Conservation (phyloP, 2,329 filamentous ascomycete species). For the Alternaria solani region DNA sequence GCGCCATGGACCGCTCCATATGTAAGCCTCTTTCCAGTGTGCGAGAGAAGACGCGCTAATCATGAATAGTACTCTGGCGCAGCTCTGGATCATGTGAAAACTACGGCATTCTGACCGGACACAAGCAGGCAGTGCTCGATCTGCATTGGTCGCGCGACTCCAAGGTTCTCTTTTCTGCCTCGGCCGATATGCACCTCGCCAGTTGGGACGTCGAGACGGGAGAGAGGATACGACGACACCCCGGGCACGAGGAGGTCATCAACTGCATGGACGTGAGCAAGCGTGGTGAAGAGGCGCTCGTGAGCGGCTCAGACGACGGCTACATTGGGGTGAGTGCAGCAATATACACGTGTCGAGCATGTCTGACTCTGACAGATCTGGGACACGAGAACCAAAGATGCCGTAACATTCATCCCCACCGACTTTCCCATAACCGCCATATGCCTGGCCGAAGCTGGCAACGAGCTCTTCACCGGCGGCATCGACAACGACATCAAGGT, state of each 20-base stretch:
- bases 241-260: constrained; percentile 95
- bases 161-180: constrained; percentile 87
- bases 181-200: constrained; percentile 89
- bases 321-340: constrained; percentile 70
- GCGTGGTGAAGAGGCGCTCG: constrained; percentile 86
- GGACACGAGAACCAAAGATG: constrained; percentile 92
- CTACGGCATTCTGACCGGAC: constrained; percentile 86
- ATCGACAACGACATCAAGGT: constrained; percentile 98
- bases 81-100: constrained; percentile 94
- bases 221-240: constrained; percentile 87
- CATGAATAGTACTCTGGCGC: constrained; percentile 80
- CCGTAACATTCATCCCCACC: constrained; percentile 86
- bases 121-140: constrained; percentile 90
- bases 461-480: constrained; percentile 91
- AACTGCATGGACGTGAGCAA: constrained; percentile 89
- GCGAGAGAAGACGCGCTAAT: constrained; percentile 30
- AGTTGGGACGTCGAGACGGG: constrained; percentile 96
- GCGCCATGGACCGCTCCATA: constrained; percentile 92
- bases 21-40: constrained; percentile 61
- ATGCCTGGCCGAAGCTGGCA: constrained; percentile 90
- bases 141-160: constrained; percentile 97
- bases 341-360: not conserved
- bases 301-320: constrained; percentile 93
- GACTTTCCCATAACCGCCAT: constrained; percentile 93
- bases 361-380: constrained; percentile 67